Conservation (phyloP, 2,329 filamentous ascomycete species). For the Sarocladiaceae sp. region DNA sequence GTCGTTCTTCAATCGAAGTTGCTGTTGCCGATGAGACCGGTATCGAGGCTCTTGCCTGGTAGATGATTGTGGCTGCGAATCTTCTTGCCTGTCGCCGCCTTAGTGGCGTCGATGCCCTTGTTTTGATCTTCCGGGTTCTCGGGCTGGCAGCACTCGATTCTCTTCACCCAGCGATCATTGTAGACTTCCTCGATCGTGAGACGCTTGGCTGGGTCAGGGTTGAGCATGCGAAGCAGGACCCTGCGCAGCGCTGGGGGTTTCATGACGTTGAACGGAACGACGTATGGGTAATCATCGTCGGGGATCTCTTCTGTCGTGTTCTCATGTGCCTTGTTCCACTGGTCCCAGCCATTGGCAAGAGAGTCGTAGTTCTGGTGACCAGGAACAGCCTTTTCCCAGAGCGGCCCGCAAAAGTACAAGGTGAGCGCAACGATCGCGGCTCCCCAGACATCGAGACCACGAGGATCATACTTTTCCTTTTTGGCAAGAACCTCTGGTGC, state of each 20-base stretch:
- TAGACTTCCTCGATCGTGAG: constrained; percentile 66
- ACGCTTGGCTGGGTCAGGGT: constrained; percentile 70
- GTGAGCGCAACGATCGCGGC: constrained; percentile 79
- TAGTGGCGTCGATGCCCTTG: constrained; percentile 57
- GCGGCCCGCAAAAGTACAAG: constrained; percentile 65
- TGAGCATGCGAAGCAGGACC: constrained; percentile 75
- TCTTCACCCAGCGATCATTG: constrained; percentile 67
- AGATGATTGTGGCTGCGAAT: constrained; percentile 58
- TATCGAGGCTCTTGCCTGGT: constrained; percentile 33
- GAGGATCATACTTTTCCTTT: constrained; percentile 63
- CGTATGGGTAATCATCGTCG: constrained; percentile 62
- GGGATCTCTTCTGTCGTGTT: constrained; percentile 31
- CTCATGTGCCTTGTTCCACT: constrained; percentile 55
- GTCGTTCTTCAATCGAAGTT: constrained; percentile 9
- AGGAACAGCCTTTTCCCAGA: constrained; percentile 67
- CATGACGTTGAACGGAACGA: constrained; percentile 61
- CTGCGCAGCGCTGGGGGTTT: constrained; percentile 66
- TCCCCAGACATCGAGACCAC: constrained; percentile 81
- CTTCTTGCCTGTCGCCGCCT: constrained; percentile 36
- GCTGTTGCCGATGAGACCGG: constrained; percentile 7
- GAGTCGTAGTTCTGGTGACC: constrained; percentile 57
- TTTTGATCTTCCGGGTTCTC: constrained; percentile 63
- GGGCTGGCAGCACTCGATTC: constrained; percentile 73
- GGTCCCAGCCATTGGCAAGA: constrained; percentile 64
- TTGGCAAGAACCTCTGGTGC: constrained; percentile 78